A percentile compares a stretch with the other conserved stretches of the same genome.
These are phyloP conservation scores for Haematococcus sp. DNA, from an alignment of 139 green algal genomes.

Conservation along the genomic window DNA sequence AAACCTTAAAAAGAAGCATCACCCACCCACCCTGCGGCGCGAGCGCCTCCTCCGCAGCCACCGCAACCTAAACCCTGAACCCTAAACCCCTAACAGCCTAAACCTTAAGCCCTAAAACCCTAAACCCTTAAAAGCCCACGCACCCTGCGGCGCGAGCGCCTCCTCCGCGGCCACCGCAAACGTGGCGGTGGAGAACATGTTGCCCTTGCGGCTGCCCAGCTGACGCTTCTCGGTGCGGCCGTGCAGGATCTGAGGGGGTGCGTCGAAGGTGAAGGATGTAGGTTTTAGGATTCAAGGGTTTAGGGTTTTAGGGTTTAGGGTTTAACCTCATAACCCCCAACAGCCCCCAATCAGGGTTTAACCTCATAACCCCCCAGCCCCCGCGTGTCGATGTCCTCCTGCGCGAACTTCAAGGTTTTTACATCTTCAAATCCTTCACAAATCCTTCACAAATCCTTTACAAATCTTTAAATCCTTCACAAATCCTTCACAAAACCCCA, in stretches of 20 bases:
- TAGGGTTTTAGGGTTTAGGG: too few species aligned
- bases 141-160: background rate
- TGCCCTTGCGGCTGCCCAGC: constrained; percentile 73
- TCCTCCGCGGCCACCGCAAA: constrained; percentile 55
- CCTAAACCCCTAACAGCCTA: background rate
- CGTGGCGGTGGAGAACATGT: constrained; percentile 78
- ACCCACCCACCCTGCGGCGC: background rate
- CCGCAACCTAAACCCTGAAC: background rate
- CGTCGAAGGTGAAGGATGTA: too few species aligned
- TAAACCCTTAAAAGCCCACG: background rate
- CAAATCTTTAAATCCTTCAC: too few species aligned
- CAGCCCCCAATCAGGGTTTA: too few species aligned
- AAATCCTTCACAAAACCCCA: background rate
- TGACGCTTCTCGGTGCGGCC: constrained; percentile 83
- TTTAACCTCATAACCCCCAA: too few species aligned
- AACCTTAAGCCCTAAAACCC: background rate
- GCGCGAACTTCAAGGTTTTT: too few species aligned
- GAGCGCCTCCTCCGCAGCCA: background rate
- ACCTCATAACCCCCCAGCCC: too few species aligned
- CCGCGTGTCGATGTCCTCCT: too few species aligned
- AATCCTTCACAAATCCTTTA: too few species aligned
- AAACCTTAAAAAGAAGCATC: background rate
- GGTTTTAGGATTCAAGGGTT: too few species aligned
- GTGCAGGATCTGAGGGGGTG: constrained; percentile 64
- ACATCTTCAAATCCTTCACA: too few species aligned